Base-by-base conservation (phyloP, 2,329 filamentous ascomycete species). In the Alternaria conjuncta region DNA sequence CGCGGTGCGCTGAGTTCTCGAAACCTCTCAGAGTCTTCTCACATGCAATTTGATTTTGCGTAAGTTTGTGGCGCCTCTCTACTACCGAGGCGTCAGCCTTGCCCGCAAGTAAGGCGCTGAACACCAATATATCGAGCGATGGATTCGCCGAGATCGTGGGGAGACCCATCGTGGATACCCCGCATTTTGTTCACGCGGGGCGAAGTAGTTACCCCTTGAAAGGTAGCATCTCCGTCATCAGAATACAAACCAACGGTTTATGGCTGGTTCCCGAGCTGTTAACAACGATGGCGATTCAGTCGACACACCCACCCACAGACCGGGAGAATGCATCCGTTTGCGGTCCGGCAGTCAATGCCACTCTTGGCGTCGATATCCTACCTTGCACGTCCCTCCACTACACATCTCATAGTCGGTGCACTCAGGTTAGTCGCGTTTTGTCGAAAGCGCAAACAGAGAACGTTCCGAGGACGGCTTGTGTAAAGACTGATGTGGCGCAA, bases 111-210 rank as follows among this genome's bases (percentile, higher is more conserved):
- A 18, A 54, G 30, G 15, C 43, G 41, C 36, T 26, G 25, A 47
- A 44, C 9, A 28, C 8, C 23, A 49, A 23, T 43, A n/a, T n/a
- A 26, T 46, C 20, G 18, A 5, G 18, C 30, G 21, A 45, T 53
- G 32, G 20, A 23, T 36, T 45, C 45, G 30, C 50, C 47, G 32
- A 41, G 25, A 55, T 50, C 23, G 28, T 64, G 58, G 61, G 44
- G 57, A 61, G 53, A 20, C 18, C 20, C 28, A 32, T 55, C 59
- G 32, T 54, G 30, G 21, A 57, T 69, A 67, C 66, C 64, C 66
- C 66, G 64, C 66, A 54, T 67, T 67, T 55, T 60, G 47, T 23
- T 44, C 57, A 60, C 46, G 60, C 60, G 53, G 53, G 54, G 54
- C 30, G 45, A 57, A 30, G 41, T 36, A 43, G 43, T 25, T 28